Evolutionary conservation across 2,329 filamentous ascomycete species (phyloP).

Genomic region (Ophiobolus disseminans): DNA sequence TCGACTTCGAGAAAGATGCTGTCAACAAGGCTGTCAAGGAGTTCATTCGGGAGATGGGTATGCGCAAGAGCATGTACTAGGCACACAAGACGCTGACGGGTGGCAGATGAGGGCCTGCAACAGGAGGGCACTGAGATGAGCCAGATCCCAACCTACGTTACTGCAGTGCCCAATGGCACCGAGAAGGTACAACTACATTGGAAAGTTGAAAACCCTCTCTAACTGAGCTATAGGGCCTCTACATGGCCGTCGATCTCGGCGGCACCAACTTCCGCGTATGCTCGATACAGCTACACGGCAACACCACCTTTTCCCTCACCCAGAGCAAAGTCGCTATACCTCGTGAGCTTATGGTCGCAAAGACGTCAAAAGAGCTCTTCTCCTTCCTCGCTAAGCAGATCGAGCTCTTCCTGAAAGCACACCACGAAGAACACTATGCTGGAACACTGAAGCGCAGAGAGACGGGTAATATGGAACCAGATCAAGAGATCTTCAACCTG

Average conservation of each 20-base stretch:
- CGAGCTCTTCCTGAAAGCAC: slow-evolving; percentile 81
- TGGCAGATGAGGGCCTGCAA: slow-evolving; percentile 77
- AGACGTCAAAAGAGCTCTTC: slow-evolving; percentile 87
- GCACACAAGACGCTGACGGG: slow-evolving; percentile 20
- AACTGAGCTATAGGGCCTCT: slow-evolving; percentile 72
- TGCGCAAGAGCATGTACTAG: slow-evolving; percentile 15
- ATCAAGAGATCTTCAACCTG: slow-evolving; percentile 85
- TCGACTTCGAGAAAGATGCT: slow-evolving; percentile 80
- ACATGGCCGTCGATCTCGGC: slow-evolving; percentile 95
- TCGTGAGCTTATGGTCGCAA: slow-evolving; percentile 85
- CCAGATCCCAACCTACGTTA: slow-evolving; percentile 98
- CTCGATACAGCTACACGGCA: slow-evolving; percentile 90
- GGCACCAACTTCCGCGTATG: slow-evolving; percentile 99
- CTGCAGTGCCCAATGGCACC: slow-evolving; percentile 92
- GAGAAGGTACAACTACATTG: slow-evolving; percentile 87
- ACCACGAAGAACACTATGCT: slow-evolving; percentile 88
- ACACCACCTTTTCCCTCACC: slow-evolving; percentile 92
- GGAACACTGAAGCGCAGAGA: slow-evolving; percentile 69
- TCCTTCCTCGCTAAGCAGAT: slow-evolving; percentile 92
- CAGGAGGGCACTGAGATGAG: slow-evolving; percentile 82
- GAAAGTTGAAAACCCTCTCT: background rate
- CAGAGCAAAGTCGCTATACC: slow-evolving; percentile 94
- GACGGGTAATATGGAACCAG: slow-evolving; percentile 65
- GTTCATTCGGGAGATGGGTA: slow-evolving; percentile 85
- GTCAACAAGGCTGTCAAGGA: slow-evolving; percentile 82